A percentile compares a stretch with the other conserved stretches of the same genome.
Conservation (phyloP, 768 basidiomycete species). For the Lactarius deliciosus region DNA sequence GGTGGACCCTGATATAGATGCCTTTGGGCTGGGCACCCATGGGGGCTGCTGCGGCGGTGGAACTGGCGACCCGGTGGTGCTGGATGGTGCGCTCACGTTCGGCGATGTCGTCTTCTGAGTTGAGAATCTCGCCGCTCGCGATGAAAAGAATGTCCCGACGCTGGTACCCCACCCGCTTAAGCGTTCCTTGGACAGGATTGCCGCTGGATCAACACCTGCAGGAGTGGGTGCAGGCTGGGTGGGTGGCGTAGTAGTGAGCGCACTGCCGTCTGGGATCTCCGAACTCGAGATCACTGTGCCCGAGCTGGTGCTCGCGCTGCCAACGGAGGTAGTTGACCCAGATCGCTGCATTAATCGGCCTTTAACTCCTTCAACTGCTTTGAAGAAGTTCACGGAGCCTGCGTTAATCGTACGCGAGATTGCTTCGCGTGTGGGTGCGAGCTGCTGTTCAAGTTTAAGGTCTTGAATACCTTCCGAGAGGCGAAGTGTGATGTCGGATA, state of each 20-base stretch:
- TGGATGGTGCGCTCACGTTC: constrained; percentile 15
- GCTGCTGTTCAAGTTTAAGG: constrained; percentile 86
- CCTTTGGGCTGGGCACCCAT: background rate
- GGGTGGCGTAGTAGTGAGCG: constrained; percentile 20
- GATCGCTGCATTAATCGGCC: constrained; percentile 62
- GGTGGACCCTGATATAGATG: constrained; percentile 5
- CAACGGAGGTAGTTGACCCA: constrained; percentile 25
- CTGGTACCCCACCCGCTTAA: constrained; percentile 27
- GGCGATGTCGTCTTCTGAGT: constrained; percentile 10
- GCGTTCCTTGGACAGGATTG: constrained; percentile 25
- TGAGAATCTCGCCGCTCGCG: constrained; percentile 23
- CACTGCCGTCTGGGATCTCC: constrained; percentile 30
- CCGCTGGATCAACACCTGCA: constrained; percentile 32
- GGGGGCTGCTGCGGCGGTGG: constrained; percentile 4
- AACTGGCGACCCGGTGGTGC: constrained; percentile 16
- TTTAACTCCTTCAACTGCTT: constrained; percentile 85
- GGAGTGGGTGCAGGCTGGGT: constrained; percentile 3
- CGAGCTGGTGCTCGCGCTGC: constrained; percentile 30
- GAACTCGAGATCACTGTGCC: constrained; percentile 35
- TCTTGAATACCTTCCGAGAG: constrained; percentile 94
- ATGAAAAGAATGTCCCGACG: constrained; percentile 29
- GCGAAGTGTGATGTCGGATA: constrained; percentile 88
- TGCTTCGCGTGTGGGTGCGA: constrained; percentile 91
- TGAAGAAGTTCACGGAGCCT: constrained; percentile 81
- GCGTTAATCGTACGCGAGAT: constrained; percentile 71